Conservation (phyloP, 2,329 filamentous ascomycete genomes). For the Neonectria coccinea region DNA sequence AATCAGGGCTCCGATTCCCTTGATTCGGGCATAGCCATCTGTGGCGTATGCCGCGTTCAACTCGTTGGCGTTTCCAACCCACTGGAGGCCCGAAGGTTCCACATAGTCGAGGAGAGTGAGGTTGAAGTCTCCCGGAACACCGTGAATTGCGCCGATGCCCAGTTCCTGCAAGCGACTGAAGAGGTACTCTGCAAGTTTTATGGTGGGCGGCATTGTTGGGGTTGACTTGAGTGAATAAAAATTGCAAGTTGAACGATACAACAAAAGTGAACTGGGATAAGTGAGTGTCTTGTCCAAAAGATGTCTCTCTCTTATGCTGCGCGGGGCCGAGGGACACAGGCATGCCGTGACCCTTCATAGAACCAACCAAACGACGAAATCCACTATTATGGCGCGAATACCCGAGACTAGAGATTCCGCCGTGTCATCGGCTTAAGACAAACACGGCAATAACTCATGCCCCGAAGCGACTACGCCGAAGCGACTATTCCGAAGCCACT, state of each 20-base stretch:
- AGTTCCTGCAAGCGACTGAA: constrained; percentile 46
- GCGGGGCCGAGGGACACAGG: not conserved
- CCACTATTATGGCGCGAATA: not conserved
- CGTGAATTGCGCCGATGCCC: constrained; percentile 67
- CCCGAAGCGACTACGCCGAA: constrained; percentile 4
- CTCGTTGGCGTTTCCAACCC: constrained; percentile 68
- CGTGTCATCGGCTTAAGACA: not conserved
- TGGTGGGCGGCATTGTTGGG: constrained; percentile 11
- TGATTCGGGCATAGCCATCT: constrained; percentile 68
- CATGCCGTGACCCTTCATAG: not conserved
- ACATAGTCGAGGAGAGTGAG: constrained; percentile 53
- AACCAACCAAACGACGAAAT: not conserved
- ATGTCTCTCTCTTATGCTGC: not conserved
- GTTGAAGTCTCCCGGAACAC: constrained; percentile 60
- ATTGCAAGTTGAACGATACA: constrained; percentile 55
- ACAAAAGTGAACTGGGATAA: no score
- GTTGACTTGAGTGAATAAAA: not conserved
- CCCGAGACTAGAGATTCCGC: not conserved
- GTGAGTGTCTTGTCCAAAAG: not conserved
- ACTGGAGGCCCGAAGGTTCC: constrained; percentile 51
- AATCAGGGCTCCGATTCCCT: constrained; percentile 61
- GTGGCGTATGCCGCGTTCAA: constrained; percentile 69
- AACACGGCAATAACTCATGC: not conserved
- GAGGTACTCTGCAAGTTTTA: constrained; percentile 26
- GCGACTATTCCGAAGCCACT: not conserved